A percentile compares a stretch with the other conserved stretches of the same genome.
Conservation (phyloP, 768 basidiomycete species). For the Tulasnella sp. region DNA sequence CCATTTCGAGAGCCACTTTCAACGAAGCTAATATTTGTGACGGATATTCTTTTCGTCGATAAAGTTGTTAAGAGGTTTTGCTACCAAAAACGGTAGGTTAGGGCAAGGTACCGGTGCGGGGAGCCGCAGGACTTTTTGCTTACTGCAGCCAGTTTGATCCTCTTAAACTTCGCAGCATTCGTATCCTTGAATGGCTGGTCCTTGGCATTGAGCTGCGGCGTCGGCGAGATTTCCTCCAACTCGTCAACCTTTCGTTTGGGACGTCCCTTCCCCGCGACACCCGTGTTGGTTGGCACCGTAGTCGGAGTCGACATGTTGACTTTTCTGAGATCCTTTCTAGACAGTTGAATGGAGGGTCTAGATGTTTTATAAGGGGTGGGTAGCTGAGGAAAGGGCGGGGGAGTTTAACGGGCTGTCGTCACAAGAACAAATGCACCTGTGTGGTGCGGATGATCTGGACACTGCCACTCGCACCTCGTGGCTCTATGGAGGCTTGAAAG, state of each 20-base stretch:
- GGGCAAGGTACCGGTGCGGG: not conserved
- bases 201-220: not conserved
- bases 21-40: not conserved
- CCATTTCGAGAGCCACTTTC: not conserved
- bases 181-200: not conserved
- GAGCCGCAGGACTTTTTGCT: not conserved
- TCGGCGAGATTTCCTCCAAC: not conserved
- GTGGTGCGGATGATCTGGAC: too few relatives aligned
- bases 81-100: not conserved
- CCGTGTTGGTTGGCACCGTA: too few relatives aligned
- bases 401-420: too few relatives aligned
- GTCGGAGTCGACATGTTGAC: too few relatives aligned
- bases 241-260: not conserved
- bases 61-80: not conserved
- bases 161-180: not conserved
- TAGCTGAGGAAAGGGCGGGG: too few relatives aligned
- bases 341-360: too few relatives aligned
- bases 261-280: not conserved
- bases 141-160: not conserved
- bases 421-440: too few relatives aligned
- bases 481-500: too few relatives aligned
- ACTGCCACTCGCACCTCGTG: too few relatives aligned
- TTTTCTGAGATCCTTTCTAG: too few relatives aligned
- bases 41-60: not conserved
- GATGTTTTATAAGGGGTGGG: too few relatives aligned